Conservation (phyloP, 805 yeast genomes). For the Candida xiaguanensis region DNA sequence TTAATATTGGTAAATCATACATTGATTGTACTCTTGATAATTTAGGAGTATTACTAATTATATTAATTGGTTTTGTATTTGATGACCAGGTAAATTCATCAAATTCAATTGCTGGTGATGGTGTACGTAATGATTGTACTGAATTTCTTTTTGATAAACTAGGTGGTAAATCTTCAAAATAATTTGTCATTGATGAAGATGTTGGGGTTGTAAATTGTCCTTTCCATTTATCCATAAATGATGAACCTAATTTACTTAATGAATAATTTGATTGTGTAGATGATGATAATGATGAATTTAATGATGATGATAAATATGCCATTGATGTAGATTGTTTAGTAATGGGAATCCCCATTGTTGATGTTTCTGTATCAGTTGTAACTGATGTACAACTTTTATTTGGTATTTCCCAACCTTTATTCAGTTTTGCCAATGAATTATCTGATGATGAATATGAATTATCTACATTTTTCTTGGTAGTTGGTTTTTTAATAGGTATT, state of each 20-base stretch:
- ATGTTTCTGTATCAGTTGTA: slow-evolving; percentile 10
- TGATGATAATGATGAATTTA: slow-evolving; percentile 32
- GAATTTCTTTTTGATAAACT: slow-evolving; percentile 21
- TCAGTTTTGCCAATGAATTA: slow-evolving; percentile 19
- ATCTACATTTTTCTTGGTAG: not conserved
- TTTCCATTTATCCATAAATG: slow-evolving; percentile 45
- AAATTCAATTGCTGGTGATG: slow-evolving; percentile 33
- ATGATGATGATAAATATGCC: slow-evolving; percentile 40
- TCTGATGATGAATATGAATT: slow-evolving; percentile 15
- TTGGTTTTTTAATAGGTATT: not conserved
- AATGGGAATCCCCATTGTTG: slow-evolving; percentile 12
- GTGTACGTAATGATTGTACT: slow-evolving; percentile 29
- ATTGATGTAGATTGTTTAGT: slow-evolving; percentile 26
- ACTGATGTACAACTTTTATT: slow-evolving; percentile 27
- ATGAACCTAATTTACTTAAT: slow-evolving; percentile 37
- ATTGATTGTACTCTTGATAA: slow-evolving; percentile 35
- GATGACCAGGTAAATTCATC: slow-evolving; percentile 26
- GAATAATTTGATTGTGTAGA: slow-evolving; percentile 40
- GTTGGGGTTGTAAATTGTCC: slow-evolving; percentile 22
- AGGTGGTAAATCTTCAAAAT: slow-evolving; percentile 8
- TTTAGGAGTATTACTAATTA: slow-evolving; percentile 13
- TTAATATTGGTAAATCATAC: slow-evolving; percentile 22
- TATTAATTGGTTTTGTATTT: slow-evolving; percentile 15
- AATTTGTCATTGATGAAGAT: slow-evolving; percentile 14
- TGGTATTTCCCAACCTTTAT: slow-evolving; percentile 48